These are phyloP conservation scores for Phytophthora pisi DNA, from an alignment of 352 stramenopile species.

Conservation along the genomic window DNA sequence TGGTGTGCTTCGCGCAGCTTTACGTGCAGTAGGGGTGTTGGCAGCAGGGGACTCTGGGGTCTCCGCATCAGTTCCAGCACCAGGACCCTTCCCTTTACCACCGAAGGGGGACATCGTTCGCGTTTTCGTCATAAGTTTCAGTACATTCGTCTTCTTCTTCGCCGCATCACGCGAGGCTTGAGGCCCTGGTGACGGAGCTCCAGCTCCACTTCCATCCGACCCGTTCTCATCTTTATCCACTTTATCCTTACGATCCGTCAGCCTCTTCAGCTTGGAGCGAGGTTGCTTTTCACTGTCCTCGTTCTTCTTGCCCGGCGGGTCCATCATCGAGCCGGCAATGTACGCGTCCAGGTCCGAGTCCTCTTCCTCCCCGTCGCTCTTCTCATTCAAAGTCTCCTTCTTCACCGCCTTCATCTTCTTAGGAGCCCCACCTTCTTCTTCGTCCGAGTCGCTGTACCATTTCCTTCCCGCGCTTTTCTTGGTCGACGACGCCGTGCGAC, in stretches of 20 bases:
- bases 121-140: slow-evolving; percentile 73
- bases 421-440: slow-evolving; percentile 34
- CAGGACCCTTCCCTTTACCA: slow-evolving; percentile 35
- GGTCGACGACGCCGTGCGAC: slow-evolving; percentile 19
- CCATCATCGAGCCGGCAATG: slow-evolving; percentile 30
- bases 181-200: slow-evolving; percentile 21
- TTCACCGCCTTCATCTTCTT: slow-evolving; percentile 16
- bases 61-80: slow-evolving; percentile 9
- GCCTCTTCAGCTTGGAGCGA: slow-evolving; percentile 25
- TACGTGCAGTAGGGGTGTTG: slow-evolving; percentile 9
- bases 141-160: slow-evolving; percentile 59
- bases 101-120: slow-evolving; percentile 69
- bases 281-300: slow-evolving; percentile 18
- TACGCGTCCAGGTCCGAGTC: slow-evolving; percentile 37
- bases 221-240: slow-evolving; percentile 4
- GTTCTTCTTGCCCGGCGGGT: slow-evolving; percentile 10
- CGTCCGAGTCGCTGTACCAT: slow-evolving; percentile 64
- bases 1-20: slow-evolving; percentile 12
- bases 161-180: slow-evolving; percentile 9
- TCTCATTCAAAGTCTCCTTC: slow-evolving; percentile 13
- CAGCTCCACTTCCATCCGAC: slow-evolving; percentile 13
- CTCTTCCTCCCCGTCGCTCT: slow-evolving; percentile 24
- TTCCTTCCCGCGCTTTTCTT: slow-evolving; percentile 43
- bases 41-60: neutral
- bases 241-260: slow-evolving; percentile 21